Conservation (phyloP, 116 monocot species). For the Phalaenopsis hybrid region DNA sequence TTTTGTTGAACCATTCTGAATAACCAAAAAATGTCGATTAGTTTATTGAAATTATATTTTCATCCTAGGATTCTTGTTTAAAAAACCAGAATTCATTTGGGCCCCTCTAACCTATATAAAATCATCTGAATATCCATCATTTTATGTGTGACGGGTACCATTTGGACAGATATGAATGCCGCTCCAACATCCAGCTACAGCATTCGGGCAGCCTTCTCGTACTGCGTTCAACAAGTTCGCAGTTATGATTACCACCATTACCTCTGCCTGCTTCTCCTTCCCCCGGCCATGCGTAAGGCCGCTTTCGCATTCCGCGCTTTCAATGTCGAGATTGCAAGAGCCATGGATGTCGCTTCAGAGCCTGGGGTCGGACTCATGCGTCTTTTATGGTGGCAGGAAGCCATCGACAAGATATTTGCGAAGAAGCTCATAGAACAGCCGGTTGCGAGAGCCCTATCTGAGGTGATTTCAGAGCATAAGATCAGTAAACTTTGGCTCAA, state of each 20-base stretch:
- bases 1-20: too few relatives aligned
- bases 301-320: constrained; percentile 79
- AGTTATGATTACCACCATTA: constrained; percentile 90
- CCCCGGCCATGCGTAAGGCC: constrained; percentile 58
- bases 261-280: constrained; percentile 82
- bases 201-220: constrained; percentile 63
- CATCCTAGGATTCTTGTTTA: neutral
- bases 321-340: constrained; percentile 77
- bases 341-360: constrained; percentile 80
- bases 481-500: constrained; percentile 85
- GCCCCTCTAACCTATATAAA: neutral
- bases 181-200: constrained; percentile 25
- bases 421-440: constrained; percentile 74
- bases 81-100: neutral
- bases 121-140: neutral
- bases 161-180: constrained; percentile 29
- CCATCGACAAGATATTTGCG: constrained; percentile 51
- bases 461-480: constrained; percentile 50
- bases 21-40: too few relatives aligned
- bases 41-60: too few relatives aligned
- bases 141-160: neutral
- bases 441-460: constrained; percentile 64
- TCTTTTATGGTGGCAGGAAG: constrained; percentile 90
- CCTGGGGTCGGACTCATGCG: constrained; percentile 89
- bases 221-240: constrained; percentile 86